These are phyloP conservation scores for Rhazya stricta DNA, from an alignment of 257 asterid species.

Conservation along the genomic window DNA sequence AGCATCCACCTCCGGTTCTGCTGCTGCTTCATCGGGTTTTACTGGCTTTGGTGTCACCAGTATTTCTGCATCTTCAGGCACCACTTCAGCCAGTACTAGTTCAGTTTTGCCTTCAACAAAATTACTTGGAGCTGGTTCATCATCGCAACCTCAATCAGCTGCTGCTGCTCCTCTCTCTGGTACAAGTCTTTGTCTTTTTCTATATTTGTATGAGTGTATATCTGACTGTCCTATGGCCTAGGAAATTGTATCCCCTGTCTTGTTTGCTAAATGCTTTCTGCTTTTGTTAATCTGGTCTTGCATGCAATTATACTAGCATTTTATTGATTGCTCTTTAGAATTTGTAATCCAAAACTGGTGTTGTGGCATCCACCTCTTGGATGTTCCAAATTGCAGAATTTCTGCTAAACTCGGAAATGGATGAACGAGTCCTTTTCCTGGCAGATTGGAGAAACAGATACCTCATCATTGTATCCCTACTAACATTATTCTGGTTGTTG, in stretches of 20 bases:
- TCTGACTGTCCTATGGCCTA: not conserved
- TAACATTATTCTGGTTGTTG: not conserved
- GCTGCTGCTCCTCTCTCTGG: constrained; percentile 46
- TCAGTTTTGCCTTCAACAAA: constrained; percentile 40
- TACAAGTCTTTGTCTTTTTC: constrained; percentile 4
- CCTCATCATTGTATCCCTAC: not conserved
- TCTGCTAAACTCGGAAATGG: not conserved
- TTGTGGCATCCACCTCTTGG: not conserved
- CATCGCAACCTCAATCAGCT: constrained; percentile 52
- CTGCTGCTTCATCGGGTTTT: constrained; percentile 39
- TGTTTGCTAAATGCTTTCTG: constrained; percentile 4
- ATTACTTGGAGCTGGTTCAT: constrained; percentile 35
- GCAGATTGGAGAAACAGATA: not conserved
- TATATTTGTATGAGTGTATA: not conserved
- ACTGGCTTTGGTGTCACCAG: constrained; percentile 40
- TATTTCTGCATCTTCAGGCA: constrained; percentile 26
- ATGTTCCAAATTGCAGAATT: not conserved
- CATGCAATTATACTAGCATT: not conserved
- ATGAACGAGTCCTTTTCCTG: not conserved
- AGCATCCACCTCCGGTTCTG: constrained; percentile 29
- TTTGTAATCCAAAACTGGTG: not conserved
- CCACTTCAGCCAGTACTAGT: constrained; percentile 24
- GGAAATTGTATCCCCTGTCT: constrained; percentile 4
- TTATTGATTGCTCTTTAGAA: not conserved
- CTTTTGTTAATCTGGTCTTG: constrained; percentile 6